A percentile compares a stretch with the other conserved stretches of the same genome.
phyloP scores from a whole-genome alignment of 768 basidiomycete genomes.

The Tricholoma bakamatsutake region DNA sequence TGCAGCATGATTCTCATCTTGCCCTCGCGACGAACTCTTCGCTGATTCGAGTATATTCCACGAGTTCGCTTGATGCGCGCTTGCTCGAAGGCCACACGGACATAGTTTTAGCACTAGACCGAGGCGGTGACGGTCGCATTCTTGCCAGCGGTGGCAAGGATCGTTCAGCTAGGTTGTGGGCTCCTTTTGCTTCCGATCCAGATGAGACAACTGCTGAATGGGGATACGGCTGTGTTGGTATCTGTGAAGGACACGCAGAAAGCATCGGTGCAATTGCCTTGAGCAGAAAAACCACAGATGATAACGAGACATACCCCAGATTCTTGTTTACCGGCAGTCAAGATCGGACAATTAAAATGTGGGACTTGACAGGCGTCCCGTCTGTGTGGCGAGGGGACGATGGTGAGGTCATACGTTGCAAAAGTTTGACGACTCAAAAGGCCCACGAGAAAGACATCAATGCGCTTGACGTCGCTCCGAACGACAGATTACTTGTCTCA shows the following conservation, averaged over 20 bases:
- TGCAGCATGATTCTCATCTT: conserved; percentile 58
- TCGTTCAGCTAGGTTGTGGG: conserved; percentile 83
- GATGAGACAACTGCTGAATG: conserved; percentile 21
- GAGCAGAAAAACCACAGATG: conserved; percentile 44
- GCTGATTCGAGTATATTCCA: conserved; percentile 85
- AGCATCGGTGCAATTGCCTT: conserved; percentile 88
- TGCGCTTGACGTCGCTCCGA: conserved; percentile 86
- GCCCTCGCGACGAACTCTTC: conserved; percentile 98
- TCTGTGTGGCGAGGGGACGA: conserved; percentile 19
- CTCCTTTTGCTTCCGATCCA: conserved; percentile 22
- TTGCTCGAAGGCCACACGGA: conserved; percentile 87
- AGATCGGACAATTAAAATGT: conserved; percentile 97
- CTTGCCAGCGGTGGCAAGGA: conserved; percentile 95
- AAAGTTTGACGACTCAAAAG: conserved; percentile 78
- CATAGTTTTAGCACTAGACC: conserved; percentile 84
- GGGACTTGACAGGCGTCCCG: conserved; percentile 71
- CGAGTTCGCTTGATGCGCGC: conserved; percentile 70
- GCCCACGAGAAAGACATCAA: conserved; percentile 99
- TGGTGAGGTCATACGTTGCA: conserved; percentile 43
- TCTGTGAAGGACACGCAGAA: conserved; percentile 93
- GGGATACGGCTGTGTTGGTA: conserved; percentile 72
- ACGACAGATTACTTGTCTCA: conserved; percentile 82
- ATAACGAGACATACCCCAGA: conserved; percentile 26
- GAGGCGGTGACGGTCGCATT: conserved; percentile 55
- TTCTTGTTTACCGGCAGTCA: conserved; percentile 96